These are phyloP conservation scores for Exophiala mesophila DNA, from an alignment of 2,329 filamentous ascomycete species.

Conservation along the genomic window DNA sequence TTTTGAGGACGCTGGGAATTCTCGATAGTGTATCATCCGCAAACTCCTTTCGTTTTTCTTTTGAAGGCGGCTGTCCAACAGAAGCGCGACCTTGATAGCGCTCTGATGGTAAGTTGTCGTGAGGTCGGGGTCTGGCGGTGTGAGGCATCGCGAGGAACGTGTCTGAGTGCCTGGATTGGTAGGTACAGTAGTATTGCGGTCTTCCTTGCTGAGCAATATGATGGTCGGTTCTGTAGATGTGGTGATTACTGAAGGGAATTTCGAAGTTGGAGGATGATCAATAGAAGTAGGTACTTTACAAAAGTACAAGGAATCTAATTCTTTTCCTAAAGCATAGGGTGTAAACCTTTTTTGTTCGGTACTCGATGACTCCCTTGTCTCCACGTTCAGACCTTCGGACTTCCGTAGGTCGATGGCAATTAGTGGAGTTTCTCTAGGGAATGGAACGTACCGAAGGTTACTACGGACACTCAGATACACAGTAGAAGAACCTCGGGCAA, in stretches of 20 bases:
- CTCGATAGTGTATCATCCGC: slow-evolving; percentile 7
- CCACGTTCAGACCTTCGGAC: not conserved
- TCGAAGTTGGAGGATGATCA: not conserved
- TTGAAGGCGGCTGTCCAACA: slow-evolving; percentile 3
- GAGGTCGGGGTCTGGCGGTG: slow-evolving; percentile 4
- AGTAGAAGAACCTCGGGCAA: too few species aligned
- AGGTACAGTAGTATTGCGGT: not conserved
- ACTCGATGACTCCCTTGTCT: not conserved
- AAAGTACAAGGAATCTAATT: too few species aligned
- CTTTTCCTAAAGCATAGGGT: not conserved
- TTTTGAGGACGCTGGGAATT: not conserved
- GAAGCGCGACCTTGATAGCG: slow-evolving; percentile 12
- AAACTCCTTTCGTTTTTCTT: slow-evolving; percentile 4
- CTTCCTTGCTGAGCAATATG: not conserved
- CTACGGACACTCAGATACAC: too few species aligned
- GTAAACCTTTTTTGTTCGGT: not conserved
- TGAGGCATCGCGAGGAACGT: slow-evolving; percentile 4
- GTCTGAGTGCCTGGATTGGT: not conserved
- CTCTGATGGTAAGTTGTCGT: slow-evolving; percentile 8
- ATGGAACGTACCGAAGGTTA: too few species aligned
- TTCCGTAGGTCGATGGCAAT: too few species aligned
- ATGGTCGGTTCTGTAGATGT: slow-evolving; percentile 1
- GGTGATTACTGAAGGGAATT: not conserved
- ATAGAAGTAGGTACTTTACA: too few species aligned
- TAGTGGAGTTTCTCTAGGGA: too few species aligned